Evolutionary conservation across 2,329 filamentous ascomycete genomes (phyloP).

Genomic region (Metarhizium guizhouense): DNA sequence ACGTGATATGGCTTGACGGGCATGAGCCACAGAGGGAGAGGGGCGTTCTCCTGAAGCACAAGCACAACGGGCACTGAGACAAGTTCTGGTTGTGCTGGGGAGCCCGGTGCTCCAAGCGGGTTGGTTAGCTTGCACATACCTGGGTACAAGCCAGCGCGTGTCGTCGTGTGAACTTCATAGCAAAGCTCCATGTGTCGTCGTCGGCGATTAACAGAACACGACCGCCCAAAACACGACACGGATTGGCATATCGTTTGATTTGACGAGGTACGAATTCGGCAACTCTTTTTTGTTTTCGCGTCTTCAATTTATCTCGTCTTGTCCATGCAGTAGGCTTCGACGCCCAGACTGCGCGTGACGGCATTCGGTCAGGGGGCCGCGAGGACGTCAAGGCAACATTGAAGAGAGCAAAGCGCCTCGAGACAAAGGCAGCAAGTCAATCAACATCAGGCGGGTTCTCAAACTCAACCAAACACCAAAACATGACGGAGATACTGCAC

Average conservation of each 20-base stretch:
- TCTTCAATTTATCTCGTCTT: neutral
- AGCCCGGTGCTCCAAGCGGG: too few species aligned
- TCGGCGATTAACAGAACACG: neutral
- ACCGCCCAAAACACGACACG: neutral
- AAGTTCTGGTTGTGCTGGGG: too few species aligned
- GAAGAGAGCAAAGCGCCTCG: neutral
- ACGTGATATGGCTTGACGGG: constrained; percentile 19
- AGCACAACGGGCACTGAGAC: neutral
- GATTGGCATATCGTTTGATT: neutral
- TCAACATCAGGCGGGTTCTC: neutral
- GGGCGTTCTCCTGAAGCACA: neutral
- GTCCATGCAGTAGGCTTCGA: neutral
- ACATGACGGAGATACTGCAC: constrained; percentile 62
- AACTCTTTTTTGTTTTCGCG: neutral
- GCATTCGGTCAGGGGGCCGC: neutral
- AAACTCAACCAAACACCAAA: neutral
- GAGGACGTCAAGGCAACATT: neutral
- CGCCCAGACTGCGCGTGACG: neutral
- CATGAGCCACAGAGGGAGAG: neutral
- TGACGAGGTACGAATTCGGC: neutral
- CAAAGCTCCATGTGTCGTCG: neutral
- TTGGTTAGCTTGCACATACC: neutral
- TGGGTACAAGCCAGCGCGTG: neutral
- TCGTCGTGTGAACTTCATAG: neutral
- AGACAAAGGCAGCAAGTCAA: neutral